Base-by-base conservation (phyloP, 2,329 filamentous ascomycete species). In the Sarocladium strictum region DNA sequence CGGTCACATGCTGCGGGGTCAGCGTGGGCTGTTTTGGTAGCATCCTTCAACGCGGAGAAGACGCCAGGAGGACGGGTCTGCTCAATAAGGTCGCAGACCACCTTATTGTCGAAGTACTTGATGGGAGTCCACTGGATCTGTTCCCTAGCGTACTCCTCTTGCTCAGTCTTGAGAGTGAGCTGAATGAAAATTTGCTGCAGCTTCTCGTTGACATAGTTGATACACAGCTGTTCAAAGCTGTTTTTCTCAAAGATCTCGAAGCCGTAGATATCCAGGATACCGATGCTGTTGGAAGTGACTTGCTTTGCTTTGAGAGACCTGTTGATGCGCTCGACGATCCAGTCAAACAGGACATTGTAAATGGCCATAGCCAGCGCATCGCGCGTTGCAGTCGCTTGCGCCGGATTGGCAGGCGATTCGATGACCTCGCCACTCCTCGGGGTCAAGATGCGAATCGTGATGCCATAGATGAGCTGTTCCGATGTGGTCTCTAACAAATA, bases 231-330 rank as follows among this genome's bases (percentile, higher is more conserved):
- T 70, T 99, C 94, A 65, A 99, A 99, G 60, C 90, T 97, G 76
- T 99, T 99, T 75, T 93, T 94, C 69, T 99, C 94, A 62, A 99
- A 99, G 62, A 99, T 99, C 68, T 99, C 94, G 65, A 99, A 99
- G 2, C 94, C 94, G 69, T 99, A 99, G 62, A 99, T 99, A 78
- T 99, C 94, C 61, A 99, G 79, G 66, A 99, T 97, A 66, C 94
- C 94, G 61, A 99, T 94, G 2, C 89, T 89, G 69, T 97, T 94
- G 40, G 83, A 76, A 3, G 92, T 81, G 0, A 83, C 74, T 50
- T 89, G 87, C 58, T 85, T 83, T 19, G 93, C 89, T 68, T 89
- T 86, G 57, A 97, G 74, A 3, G 93, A 96, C 60, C 86, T 82
- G 71, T 97, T 97, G 61, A 97, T 86, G 61, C 94, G 87, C 63